phyloP scores from a whole-genome alignment of 768 basidiomycete genomes.

The Brasilioporus rufonigricans region DNA sequence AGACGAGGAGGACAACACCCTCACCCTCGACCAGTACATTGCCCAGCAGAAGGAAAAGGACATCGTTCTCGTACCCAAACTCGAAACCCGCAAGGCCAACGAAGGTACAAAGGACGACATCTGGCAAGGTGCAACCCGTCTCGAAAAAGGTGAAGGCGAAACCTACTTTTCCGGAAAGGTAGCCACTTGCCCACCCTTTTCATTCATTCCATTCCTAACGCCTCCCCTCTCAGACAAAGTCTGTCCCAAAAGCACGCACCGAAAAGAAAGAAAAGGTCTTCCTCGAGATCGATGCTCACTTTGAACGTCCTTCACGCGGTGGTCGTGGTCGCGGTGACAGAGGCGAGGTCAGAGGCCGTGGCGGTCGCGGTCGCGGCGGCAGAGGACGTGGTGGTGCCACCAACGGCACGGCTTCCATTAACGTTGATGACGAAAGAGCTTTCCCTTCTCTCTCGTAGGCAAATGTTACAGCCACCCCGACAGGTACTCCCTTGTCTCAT shows the following conservation, averaged over 20 bases:
- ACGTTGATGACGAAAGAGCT: constrained; percentile 80
- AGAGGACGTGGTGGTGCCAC: constrained; percentile 42
- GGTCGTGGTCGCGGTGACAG: constrained; percentile 52
- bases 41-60: constrained; percentile 74
- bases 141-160: constrained; percentile 64
- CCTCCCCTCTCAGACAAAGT: constrained; percentile 50
- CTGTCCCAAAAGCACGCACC: constrained; percentile 59
- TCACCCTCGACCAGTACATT: constrained; percentile 91
- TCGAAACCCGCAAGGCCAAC: constrained; percentile 75
- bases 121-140: constrained; percentile 69
- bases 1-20: constrained; percentile 91
- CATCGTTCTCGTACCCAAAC: constrained; percentile 60
- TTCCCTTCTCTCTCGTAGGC: constrained; percentile 81
- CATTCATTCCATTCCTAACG: not conserved
- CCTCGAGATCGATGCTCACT: constrained; percentile 89
- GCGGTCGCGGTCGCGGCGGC: constrained; percentile 42
- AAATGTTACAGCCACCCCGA: constrained; percentile 7
- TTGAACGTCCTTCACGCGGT: constrained; percentile 76
- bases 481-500: constrained; percentile 3
- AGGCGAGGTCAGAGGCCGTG: constrained; percentile 47
- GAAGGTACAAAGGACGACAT: constrained; percentile 68
- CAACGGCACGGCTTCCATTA: constrained; percentile 43
- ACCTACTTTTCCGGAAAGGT: constrained; percentile 93
- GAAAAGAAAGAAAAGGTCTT: constrained; percentile 91
- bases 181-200: constrained; percentile 14